These are phyloP conservation scores for Suhomyces ambrosiae DNA, from an alignment of 1,139 yeast genomes.

Conservation along the genomic window DNA sequence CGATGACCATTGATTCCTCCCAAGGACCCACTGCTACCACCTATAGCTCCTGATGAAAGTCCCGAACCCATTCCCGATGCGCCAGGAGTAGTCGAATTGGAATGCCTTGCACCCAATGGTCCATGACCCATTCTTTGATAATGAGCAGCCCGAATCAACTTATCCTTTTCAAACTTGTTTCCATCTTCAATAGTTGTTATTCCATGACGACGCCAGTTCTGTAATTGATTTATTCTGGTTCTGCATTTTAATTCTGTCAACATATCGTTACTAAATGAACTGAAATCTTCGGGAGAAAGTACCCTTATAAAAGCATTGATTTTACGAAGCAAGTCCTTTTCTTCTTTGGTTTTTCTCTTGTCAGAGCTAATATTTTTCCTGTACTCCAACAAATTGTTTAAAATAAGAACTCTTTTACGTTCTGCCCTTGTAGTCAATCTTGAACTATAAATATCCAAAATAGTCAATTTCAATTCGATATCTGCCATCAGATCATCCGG, in stretches of 20 bases:
- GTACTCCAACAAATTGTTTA: constrained; percentile 80
- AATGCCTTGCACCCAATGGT: constrained; percentile 32
- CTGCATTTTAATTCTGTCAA: constrained; percentile 78
- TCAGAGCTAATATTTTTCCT: constrained; percentile 74
- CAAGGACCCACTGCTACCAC: constrained; percentile 2
- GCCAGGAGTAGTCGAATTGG: constrained; percentile 14
- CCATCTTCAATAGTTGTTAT: constrained; percentile 84
- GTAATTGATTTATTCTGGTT: constrained; percentile 81
- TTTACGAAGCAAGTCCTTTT: constrained; percentile 73
- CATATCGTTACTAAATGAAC: constrained; percentile 69
- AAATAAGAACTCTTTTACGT: constrained; percentile 77
- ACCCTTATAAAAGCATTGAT: constrained; percentile 81
- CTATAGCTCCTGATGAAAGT: constrained; percentile 6
- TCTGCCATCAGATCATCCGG: constrained; percentile 89
- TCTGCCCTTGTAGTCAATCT: constrained; percentile 91
- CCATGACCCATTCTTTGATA: constrained; percentile 62
- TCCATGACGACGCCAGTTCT: constrained; percentile 91
- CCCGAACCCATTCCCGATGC: constrained; percentile 11
- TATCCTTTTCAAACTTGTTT: constrained; percentile 83
- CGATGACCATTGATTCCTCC: constrained; percentile 20
- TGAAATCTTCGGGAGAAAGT: constrained; percentile 80
- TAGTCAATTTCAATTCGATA: constrained; percentile 83
- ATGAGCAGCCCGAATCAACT: constrained; percentile 60
- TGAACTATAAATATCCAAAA: constrained; percentile 85
- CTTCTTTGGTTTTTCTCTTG: constrained; percentile 85